These are phyloP conservation scores for Thelonectria discophora DNA, from an alignment of 2,329 filamentous ascomycete genomes.

Conservation along the genomic window DNA sequence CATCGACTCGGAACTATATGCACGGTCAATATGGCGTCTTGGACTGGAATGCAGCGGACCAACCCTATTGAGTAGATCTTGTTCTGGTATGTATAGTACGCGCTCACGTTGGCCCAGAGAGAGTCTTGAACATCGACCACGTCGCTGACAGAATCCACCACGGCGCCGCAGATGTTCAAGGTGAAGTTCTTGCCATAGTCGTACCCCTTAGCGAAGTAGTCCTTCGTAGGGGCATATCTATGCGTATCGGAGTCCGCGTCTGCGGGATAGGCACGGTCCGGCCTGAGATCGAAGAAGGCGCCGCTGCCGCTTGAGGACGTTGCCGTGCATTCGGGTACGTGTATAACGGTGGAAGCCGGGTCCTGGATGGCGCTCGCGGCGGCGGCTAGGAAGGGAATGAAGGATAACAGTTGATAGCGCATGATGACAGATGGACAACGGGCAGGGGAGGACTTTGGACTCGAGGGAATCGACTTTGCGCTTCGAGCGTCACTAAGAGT, in stretches of 20 bases:
- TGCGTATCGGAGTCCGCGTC: conserved; percentile 55
- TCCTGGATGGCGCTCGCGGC: conserved; percentile 47
- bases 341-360: conserved; percentile 53
- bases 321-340: conserved; percentile 62
- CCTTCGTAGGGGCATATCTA: conserved; percentile 53
- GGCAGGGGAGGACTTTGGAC: neutral
- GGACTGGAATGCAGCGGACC: conserved; percentile 41
- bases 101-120: conserved; percentile 78
- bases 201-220: conserved; percentile 74
- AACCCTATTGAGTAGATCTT: conserved; percentile 80
- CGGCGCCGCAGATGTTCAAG: conserved; percentile 80
- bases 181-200: conserved; percentile 86
- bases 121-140: conserved; percentile 70
- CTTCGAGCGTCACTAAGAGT: conserved; percentile 18
- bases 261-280: conserved; percentile 59
- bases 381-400: conserved; percentile 50
- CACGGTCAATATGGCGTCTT: conserved; percentile 23
- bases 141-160: conserved; percentile 71
- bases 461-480: conserved; percentile 6
- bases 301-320: conserved; percentile 63
- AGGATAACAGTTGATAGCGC: conserved; percentile 40
- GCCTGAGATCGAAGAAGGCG: conserved; percentile 67
- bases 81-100: conserved; percentile 74
- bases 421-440: conserved; percentile 31
- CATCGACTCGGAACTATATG: conserved; percentile 57